A percentile compares a stretch with the other conserved stretches of the same genome.
These are phyloP conservation scores for Neurospora sp. DNA, from an alignment of 495 filamentous ascomycete species.

Conservation along the genomic window DNA sequence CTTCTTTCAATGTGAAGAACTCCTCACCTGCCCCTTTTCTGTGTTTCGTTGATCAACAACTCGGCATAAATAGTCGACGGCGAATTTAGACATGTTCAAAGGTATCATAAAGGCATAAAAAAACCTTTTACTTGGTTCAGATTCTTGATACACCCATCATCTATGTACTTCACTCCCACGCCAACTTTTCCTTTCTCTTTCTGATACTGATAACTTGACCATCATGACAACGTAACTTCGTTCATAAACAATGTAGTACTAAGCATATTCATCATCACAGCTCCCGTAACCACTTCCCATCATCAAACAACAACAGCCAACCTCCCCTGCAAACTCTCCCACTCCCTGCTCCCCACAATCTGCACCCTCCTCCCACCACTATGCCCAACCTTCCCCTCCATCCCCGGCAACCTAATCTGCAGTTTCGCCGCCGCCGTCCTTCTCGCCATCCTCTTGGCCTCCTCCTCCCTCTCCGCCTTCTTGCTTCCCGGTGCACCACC, in stretches of 20 bases:
- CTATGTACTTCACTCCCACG: background rate
- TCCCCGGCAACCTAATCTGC: conserved; percentile 34
- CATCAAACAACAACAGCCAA: conserved; percentile 5
- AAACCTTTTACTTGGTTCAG: background rate
- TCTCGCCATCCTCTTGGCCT: conserved; percentile 19
- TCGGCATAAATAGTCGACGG: too few relatives aligned
- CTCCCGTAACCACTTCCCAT: background rate
- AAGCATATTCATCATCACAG: background rate
- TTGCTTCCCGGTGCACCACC: conserved; percentile 8
- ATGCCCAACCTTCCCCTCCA: conserved; percentile 22
- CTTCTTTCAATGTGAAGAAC: too few relatives aligned
- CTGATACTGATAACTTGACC: background rate
- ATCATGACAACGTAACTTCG: background rate
- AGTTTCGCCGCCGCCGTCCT: conserved; percentile 35
- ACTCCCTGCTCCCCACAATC: conserved; percentile 32
- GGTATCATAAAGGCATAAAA: background rate
- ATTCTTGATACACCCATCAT: background rate
- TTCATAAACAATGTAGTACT: background rate
- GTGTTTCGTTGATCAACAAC: too few relatives aligned
- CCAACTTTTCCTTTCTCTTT: background rate
- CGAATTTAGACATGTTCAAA: too few relatives aligned
- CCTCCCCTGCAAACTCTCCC: conserved; percentile 31
- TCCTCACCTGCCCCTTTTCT: too few relatives aligned
- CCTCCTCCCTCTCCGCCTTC: background rate
- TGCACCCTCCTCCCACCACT: conserved; percentile 23